Conservation (phyloP, 805 yeast genomes). For the Wickerhamiella azyma region DNA sequence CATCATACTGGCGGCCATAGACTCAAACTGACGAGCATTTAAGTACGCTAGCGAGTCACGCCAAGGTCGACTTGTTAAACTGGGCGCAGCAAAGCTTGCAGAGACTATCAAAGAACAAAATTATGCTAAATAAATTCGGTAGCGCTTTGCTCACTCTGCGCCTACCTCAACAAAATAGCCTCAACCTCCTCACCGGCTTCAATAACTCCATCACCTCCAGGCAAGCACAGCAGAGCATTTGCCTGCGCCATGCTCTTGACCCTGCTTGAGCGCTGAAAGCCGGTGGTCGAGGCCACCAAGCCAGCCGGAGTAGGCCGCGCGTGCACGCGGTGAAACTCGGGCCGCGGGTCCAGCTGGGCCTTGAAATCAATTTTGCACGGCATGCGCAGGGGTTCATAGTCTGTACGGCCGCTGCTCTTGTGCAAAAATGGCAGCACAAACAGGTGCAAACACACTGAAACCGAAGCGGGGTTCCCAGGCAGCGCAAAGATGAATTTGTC, state of each 20-base stretch:
- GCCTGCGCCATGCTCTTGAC: constrained; percentile 36
- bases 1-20: too few relatives aligned
- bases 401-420: constrained; percentile 26
- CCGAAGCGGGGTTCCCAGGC: constrained; percentile 48
- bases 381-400: constrained; percentile 23
- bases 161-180: constrained; percentile 14
- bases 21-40: too few relatives aligned
- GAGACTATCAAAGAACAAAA: background rate
- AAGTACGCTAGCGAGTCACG: too few relatives aligned
- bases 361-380: constrained; percentile 26
- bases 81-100: too few relatives aligned
- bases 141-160: too few relatives aligned
- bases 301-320: constrained; percentile 23
- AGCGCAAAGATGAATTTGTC: constrained; percentile 33
- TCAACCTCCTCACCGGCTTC: constrained; percentile 14
- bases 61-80: too few relatives aligned
- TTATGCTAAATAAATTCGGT: too few relatives aligned
- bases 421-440: constrained; percentile 36
- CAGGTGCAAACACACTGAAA: constrained; percentile 34
- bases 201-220: constrained; percentile 21
- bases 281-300: constrained; percentile 32
- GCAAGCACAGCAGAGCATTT: constrained; percentile 34
- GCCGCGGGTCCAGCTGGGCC: constrained; percentile 34
- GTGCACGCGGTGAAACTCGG: constrained; percentile 38
- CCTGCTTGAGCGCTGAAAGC: constrained; percentile 39